Evolutionary conservation across 768 basidiomycete species (phyloP).

Genomic region (Tylopilus balloui): DNA sequence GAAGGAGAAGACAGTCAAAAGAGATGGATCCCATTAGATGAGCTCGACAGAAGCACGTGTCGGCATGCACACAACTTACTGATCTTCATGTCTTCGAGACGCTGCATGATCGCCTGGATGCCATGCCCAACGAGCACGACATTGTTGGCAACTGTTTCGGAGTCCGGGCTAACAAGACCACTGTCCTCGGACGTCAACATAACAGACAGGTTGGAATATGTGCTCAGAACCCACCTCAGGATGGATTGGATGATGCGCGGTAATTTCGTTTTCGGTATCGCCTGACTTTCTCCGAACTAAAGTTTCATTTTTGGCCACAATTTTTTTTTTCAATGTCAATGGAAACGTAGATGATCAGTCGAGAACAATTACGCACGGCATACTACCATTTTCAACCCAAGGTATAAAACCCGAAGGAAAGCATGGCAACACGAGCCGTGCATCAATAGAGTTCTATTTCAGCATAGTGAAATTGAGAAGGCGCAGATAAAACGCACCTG

Average conservation of each 20-base stretch:
- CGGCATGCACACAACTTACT: conserved; percentile 44
- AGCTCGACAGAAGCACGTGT: not conserved
- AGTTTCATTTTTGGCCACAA: conserved; percentile 9
- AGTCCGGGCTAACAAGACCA: conserved; percentile 71
- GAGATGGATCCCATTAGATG: not conserved
- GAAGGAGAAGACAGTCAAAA: not conserved
- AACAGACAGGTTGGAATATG: not conserved
- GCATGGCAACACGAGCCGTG: not conserved
- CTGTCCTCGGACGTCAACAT: conserved; percentile 34
- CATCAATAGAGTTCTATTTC: conserved; percentile 18
- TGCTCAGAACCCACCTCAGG: conserved; percentile 48
- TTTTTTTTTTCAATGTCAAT: conserved; percentile 3
- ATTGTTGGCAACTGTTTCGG: conserved; percentile 63
- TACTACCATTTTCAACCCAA: conserved; percentile 40
- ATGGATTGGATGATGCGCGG: conserved; percentile 67
- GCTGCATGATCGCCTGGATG: conserved; percentile 48
- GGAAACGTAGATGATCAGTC: not conserved
- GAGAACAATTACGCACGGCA: conserved; percentile 46
- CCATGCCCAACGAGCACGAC: conserved; percentile 71
- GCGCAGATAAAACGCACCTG: conserved; percentile 46
- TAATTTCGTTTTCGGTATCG: conserved; percentile 62
- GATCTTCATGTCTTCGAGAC: conserved; percentile 76
- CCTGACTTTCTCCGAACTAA: conserved; percentile 77
- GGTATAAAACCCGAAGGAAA: not conserved
- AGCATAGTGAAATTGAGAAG: conserved; percentile 4